Conservation (phyloP, 805 yeast species). For the Blastobotrys muscicola region DNA sequence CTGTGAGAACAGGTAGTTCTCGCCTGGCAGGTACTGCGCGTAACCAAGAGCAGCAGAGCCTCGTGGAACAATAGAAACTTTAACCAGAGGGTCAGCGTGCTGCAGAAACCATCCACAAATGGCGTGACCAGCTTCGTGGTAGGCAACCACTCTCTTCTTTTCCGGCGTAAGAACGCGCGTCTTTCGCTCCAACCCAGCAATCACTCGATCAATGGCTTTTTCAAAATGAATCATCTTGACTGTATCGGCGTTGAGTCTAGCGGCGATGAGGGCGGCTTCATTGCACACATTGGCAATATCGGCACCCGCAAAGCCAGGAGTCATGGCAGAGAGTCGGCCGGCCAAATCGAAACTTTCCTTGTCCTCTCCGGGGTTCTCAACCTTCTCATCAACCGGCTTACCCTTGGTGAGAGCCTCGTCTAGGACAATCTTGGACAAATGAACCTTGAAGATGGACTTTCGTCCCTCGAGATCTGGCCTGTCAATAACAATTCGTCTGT, state of each 20-base stretch:
- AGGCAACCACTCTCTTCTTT: slow-evolving; percentile 80
- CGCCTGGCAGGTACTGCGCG: slow-evolving; percentile 90
- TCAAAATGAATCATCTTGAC: slow-evolving; percentile 74
- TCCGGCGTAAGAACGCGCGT: slow-evolving; percentile 68
- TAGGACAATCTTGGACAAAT: slow-evolving; percentile 49
- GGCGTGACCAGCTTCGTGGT: slow-evolving; percentile 96
- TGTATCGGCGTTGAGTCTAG: slow-evolving; percentile 54
- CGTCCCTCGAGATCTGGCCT: slow-evolving; percentile 86
- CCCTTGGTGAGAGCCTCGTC: slow-evolving; percentile 8
- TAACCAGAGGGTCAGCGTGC: slow-evolving; percentile 82
- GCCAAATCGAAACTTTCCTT: slow-evolving; percentile 39
- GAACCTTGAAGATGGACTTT: slow-evolving; percentile 76
- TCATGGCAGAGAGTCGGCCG: slow-evolving; percentile 80
- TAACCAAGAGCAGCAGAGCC: slow-evolving; percentile 95
- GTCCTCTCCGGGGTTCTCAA: slow-evolving; percentile 2
- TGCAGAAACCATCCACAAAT: slow-evolving; percentile 88
- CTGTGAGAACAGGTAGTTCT: slow-evolving; percentile 66
- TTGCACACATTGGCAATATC: slow-evolving; percentile 92
- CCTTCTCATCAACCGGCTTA: slow-evolving; percentile 26
- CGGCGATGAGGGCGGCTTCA: slow-evolving; percentile 91
- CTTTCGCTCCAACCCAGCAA: slow-evolving; percentile 88
- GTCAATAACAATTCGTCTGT: slow-evolving; percentile 79
- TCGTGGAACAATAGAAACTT: slow-evolving; percentile 90
- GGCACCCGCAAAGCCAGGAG: slow-evolving; percentile 95
- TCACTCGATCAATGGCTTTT: slow-evolving; percentile 86